These are phyloP conservation scores for Westerdykella ornata DNA, from an alignment of 2,329 filamentous ascomycete species.

Conservation along the genomic window DNA sequence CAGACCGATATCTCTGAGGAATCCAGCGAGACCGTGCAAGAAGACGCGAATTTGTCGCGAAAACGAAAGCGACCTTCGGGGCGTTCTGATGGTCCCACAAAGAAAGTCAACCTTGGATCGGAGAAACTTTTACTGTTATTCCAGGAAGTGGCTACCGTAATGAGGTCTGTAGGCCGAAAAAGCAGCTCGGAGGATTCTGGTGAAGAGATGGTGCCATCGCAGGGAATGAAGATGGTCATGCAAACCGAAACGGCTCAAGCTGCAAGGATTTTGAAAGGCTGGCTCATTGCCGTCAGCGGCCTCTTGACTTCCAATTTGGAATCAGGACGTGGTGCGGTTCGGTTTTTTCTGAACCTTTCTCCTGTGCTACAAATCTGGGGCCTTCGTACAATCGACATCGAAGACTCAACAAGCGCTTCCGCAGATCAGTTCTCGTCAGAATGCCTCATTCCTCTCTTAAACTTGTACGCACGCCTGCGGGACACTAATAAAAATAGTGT, in stretches of 20 bases:
- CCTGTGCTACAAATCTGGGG: conserved; percentile 31
- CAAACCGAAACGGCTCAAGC: conserved; percentile 32
- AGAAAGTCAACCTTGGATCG: conserved; percentile 9
- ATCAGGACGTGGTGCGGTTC: not conserved
- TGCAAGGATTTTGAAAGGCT: conserved; percentile 31
- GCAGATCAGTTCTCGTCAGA: conserved; percentile 35
- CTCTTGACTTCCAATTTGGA: conserved; percentile 6
- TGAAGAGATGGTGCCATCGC: conserved; percentile 21
- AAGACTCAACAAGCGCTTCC: conserved; percentile 24
- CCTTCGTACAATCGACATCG: conserved; percentile 20
- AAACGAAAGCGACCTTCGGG: conserved; percentile 32
- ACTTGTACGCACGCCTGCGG: conserved; percentile 18
- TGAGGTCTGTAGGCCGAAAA: conserved; percentile 18
- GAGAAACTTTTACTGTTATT: conserved; percentile 19
- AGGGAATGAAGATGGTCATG: conserved; percentile 34
- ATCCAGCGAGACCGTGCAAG: conserved; percentile 23
- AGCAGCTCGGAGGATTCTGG: conserved; percentile 7
- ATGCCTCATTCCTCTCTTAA: conserved; percentile 30
- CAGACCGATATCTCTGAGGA: conserved; percentile 18
- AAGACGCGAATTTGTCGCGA: conserved; percentile 23
- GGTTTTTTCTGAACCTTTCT: conserved; percentile 15
- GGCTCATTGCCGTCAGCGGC: conserved; percentile 24
- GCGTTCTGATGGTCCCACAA: conserved; percentile 12
- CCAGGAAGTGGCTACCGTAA: conserved; percentile 12
- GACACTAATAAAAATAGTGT: conserved; percentile 1